Conservation (phyloP, 495 filamentous ascomycete genomes). For the Bacidia gigantensis region DNA sequence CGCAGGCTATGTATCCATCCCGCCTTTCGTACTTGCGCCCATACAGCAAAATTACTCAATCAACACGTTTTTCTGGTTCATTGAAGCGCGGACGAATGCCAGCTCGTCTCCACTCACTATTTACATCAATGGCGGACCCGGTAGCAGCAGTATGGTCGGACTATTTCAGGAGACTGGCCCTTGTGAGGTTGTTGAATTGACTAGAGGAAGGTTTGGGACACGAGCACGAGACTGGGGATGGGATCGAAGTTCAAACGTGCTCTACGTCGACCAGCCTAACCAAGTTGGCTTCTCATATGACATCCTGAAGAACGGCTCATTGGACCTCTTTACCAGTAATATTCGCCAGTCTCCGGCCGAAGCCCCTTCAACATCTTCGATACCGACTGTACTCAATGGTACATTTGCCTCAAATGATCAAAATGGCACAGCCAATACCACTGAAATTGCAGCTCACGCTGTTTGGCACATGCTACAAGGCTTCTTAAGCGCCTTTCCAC, state of each 20-base stretch:
- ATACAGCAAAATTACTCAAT: slow-evolving; percentile 45
- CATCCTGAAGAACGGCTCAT: slow-evolving; percentile 23
- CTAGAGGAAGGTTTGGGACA: slow-evolving; percentile 31
- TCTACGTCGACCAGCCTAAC: slow-evolving; percentile 47
- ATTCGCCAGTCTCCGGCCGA: slow-evolving; percentile 12
- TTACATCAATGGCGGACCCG: slow-evolving; percentile 42
- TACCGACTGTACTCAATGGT: slow-evolving; percentile 42
- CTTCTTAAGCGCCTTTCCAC: slow-evolving; percentile 50
- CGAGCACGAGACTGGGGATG: slow-evolving; percentile 18
- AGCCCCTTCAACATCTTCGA: slow-evolving; percentile 20
- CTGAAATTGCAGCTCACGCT: slow-evolving; percentile 45
- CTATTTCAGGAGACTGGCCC: slow-evolving; percentile 49
- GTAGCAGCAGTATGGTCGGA: slow-evolving; percentile 47
- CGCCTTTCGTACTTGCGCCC: slow-evolving; percentile 32
- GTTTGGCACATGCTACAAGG: slow-evolving; percentile 60
- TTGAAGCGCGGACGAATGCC: slow-evolving; percentile 47
- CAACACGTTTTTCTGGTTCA: slow-evolving; percentile 72
- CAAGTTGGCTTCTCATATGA: slow-evolving; percentile 48
- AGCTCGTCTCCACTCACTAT: slow-evolving; percentile 46
- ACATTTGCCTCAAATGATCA: slow-evolving; percentile 45
- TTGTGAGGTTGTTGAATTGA: slow-evolving; percentile 49
- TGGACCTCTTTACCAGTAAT: slow-evolving; percentile 22
- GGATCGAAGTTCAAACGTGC: slow-evolving; percentile 34
- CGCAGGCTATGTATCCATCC: slow-evolving; percentile 32
- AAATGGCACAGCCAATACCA: slow-evolving; percentile 48